Evolutionary conservation across 371 early-diverging fungal genomes (phyloP).

Genomic region (Batkoa obscura): DNA sequence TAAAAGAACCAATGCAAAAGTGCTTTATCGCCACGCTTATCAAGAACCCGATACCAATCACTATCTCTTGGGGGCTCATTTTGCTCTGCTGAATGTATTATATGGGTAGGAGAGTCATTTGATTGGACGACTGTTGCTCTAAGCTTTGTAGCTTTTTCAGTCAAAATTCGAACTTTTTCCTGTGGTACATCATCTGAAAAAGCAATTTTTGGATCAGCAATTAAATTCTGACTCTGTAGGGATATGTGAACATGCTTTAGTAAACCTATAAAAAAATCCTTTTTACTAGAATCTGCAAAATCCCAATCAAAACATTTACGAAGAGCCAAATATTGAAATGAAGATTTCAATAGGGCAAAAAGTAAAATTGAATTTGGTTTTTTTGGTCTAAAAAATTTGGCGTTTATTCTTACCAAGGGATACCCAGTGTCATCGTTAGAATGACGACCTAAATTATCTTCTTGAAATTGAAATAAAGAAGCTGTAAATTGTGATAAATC

Average conservation of each 20-base stretch:
- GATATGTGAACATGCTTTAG: background rate
- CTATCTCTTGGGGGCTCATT: conserved; percentile 19
- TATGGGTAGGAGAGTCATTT: conserved; percentile 34
- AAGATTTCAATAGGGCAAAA: conserved; percentile 25
- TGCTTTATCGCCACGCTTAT: conserved; percentile 38
- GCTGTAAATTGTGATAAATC: conserved; percentile 31
- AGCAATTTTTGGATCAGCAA: background rate
- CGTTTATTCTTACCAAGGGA: conserved; percentile 27
- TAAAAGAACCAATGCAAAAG: conserved; percentile 67
- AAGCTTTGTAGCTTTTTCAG: conserved; percentile 13
- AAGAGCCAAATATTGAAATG: conserved; percentile 24
- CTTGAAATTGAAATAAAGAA: conserved; percentile 40
- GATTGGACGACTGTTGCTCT: conserved; percentile 14
- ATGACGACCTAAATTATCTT: conserved; percentile 27
- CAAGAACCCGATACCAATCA: conserved; percentile 55
- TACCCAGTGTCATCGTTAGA: conserved; percentile 1
- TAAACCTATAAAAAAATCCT: conserved; percentile 8
- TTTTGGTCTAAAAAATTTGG: conserved; percentile 29
- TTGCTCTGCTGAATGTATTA: conserved; percentile 17
- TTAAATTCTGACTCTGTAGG: background rate
- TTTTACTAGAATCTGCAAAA: conserved; percentile 19
- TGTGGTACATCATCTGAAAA: background rate
- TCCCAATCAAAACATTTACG: conserved; percentile 33
- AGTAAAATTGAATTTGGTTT: conserved; percentile 17
- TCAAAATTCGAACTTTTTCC: background rate